Evolutionary conservation across 257 asterid species (phyloP), one percentile per base, ranked within the genome.

Genomic region (Anisodus tanguticus): DNA sequence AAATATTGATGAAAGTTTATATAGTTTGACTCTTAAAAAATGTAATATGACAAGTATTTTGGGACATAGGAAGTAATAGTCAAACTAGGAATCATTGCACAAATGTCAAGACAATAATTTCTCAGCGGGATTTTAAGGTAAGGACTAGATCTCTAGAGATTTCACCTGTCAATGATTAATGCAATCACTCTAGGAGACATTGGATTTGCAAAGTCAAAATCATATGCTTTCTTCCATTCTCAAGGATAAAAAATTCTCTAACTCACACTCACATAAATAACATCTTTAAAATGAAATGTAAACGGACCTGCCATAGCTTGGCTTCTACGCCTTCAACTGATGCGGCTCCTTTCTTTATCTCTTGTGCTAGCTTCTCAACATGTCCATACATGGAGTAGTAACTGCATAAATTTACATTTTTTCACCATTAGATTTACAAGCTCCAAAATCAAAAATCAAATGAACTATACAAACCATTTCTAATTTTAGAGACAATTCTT

Each of bases 291-390:
- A 62, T 26, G 66, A 81, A 22, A 35, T 68, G 19, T 26, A 9
- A 49, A 86, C 89, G 45, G 55, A 92, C 95, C 45, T 41, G 6
- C 45, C 45, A 41, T 41, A 41, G 45, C 5, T 41, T 41, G 45
- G 4, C 45, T 3, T 41, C 45, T 41, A 41, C 6, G 4, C 45
- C 4, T 41, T 41, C 45, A 41, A 4, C 45, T 41, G 5, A 41
- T 41, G 45, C 45, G 45, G 45, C 45, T 41, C 45, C 45, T 41
- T 41, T 41, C 45, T 41, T 41, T 5, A 41, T 41, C 45, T 41
- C 45, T 41, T 41, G 45, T 54, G 59, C 59, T 13, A 11, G 59
- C n/a, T 3, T 54, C 59, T 54, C n/a, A 2, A 54, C 17, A 54
- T 12, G n/a, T 12, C 59, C n/a, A 3, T 3, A 54, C 2, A 54